Evolutionary conservation across 2,329 filamentous ascomycete species (phyloP).

Genomic region (Sporothrix variecibatus): DNA sequence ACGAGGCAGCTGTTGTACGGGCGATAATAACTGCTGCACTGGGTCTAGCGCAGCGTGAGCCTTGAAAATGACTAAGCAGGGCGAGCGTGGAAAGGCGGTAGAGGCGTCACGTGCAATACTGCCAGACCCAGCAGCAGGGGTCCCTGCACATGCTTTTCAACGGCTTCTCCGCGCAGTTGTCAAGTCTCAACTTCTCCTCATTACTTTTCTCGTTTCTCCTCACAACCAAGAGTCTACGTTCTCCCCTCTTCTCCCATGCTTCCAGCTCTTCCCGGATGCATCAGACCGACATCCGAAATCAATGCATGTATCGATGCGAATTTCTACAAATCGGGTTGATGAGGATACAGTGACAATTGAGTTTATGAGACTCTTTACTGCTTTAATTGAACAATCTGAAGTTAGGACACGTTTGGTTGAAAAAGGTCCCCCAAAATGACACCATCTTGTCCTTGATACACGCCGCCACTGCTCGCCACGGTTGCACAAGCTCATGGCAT

Average conservation of each 20-base stretch:
- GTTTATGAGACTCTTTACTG: background rate
- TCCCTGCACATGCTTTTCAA: background rate
- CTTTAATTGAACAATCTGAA: background rate
- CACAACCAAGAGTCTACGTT: background rate
- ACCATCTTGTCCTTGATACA: background rate
- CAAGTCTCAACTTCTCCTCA: background rate
- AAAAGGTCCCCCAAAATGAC: background rate
- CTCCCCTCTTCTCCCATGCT: background rate
- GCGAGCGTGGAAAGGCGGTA: background rate
- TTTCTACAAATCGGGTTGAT: background rate
- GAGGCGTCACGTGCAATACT: background rate
- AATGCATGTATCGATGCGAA: background rate
- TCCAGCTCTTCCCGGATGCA: slow-evolving; percentile 35
- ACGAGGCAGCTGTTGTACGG: background rate
- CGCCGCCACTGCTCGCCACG: background rate
- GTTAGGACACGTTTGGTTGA: background rate
- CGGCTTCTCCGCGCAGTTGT: background rate
- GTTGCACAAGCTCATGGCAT: background rate
- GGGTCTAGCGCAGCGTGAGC: background rate
- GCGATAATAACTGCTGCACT: background rate
- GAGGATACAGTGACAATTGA: background rate
- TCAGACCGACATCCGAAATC: slow-evolving; percentile 39
- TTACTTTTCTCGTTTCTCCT: slow-evolving; percentile 16
- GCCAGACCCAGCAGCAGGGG: background rate
- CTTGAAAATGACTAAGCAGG: background rate